Base-by-base conservation (phyloP, 2,329 filamentous ascomycete genomes). In the Xylaria arbuscula region DNA sequence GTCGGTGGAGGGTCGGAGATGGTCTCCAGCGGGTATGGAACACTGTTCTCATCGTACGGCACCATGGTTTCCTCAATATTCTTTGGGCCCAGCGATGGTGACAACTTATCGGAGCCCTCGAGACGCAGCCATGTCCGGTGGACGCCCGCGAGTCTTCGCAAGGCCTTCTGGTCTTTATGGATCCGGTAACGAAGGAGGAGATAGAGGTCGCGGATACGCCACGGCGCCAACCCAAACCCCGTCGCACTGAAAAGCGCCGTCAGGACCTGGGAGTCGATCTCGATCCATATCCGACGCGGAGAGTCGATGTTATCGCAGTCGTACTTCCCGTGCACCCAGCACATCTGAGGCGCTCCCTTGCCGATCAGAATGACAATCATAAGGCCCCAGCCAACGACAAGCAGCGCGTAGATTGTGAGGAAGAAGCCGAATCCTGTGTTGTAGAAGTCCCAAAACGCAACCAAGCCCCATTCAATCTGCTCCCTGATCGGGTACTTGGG, bases 341-440 rank as follows among this genome's bases (percentile, higher is more conserved):
- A 93, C 92, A 93, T 93, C 68, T 88, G 88, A 7, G 90, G 90
- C 2, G 88, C 83, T 64, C 86, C 93, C 75, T 93, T 93, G 82
- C 90, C 92, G 32, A 97, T 88, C 1, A 97, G 84, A 19, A 97
- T 83, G 80, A 97, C 97, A 40, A 97, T 85, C 93, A 97, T 97
- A 66, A 92, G 93, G 60, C 93, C 93, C 93, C 93, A 97, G 0
- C 92, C 94, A 10, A 97, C 88, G 22, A 97, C 87, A 71, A 95
- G 94, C 66, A 96, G 85, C 13, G 91, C 89, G 79, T 97, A 97
- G 6, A 97, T 78, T 1, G 90, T 92, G 48, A 95, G 87, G 62
- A 93, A 82, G 77, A 96, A 93, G 2, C 93, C 93, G 63, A 92
- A 80, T 0, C 91, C 91, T 0, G 93, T 97, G 45, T 87, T 82